A percentile compares a stretch with the other conserved stretches of the same genome.
Conservation (phyloP, 176 grass and related monocot species). For the Stipa capillata region DNA sequence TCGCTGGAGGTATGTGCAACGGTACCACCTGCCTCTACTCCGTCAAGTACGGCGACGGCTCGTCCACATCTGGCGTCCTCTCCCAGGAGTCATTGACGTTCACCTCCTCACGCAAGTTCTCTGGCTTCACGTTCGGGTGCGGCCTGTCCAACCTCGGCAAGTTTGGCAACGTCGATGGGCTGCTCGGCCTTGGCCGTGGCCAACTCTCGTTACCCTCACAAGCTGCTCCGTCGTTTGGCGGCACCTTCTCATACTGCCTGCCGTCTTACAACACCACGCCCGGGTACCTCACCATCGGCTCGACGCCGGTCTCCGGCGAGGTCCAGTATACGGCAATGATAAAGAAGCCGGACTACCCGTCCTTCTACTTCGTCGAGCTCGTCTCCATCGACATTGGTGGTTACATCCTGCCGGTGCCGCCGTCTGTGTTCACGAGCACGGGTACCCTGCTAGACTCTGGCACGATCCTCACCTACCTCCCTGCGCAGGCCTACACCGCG, state of each 20-base stretch:
- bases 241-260: slow-evolving; percentile 62
- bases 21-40: slow-evolving; percentile 25
- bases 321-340: slow-evolving; percentile 42
- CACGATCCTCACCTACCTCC: slow-evolving; percentile 51
- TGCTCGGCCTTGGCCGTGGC: slow-evolving; percentile 51
- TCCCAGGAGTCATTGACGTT: slow-evolving; percentile 37
- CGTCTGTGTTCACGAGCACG: slow-evolving; percentile 11
- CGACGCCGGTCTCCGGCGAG: not conserved
- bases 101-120: not conserved
- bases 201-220: slow-evolving; percentile 41
- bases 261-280: slow-evolving; percentile 21
- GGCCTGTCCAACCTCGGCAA: slow-evolving; percentile 5
- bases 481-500: slow-evolving; percentile 24
- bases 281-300: slow-evolving; percentile 48
- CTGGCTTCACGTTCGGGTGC: slow-evolving; percentile 58
- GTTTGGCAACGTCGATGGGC: slow-evolving; percentile 32
- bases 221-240: slow-evolving; percentile 24
- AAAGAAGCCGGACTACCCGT: not conserved
- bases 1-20: not conserved
- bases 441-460: slow-evolving; percentile 65
- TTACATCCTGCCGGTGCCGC: slow-evolving; percentile 18
- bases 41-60: slow-evolving; percentile 35
- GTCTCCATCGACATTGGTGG: slow-evolving; percentile 49
- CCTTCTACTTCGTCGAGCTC: slow-evolving; percentile 49
- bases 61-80: slow-evolving; percentile 33